These are phyloP conservation scores for Mortierella sp. DNA, from an alignment of 371 early-diverging fungal species.

Conservation along the genomic window DNA sequence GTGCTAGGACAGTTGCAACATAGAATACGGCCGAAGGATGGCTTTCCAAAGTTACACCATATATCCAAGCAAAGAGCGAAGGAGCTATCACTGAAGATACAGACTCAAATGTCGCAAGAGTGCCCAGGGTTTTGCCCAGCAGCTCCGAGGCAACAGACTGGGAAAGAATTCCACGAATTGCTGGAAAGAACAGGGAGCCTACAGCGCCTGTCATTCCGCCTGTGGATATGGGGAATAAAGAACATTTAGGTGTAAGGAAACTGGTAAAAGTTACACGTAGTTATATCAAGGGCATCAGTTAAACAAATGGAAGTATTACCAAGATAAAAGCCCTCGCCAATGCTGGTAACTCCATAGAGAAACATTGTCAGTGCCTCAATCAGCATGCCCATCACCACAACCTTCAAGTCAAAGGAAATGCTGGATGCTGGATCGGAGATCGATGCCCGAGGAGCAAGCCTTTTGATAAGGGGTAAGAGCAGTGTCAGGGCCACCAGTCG, in stretches of 20 bases:
- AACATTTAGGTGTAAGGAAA: too few relatives aligned
- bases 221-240: background rate
- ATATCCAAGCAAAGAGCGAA: slow-evolving; percentile 24
- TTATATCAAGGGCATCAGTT: background rate
- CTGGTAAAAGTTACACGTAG: background rate
- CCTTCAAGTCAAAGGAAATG: slow-evolving; percentile 31
- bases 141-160: slow-evolving; percentile 29
- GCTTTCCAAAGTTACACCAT: slow-evolving; percentile 17
- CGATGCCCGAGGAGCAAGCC: background rate
- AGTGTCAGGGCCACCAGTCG: slow-evolving; percentile 26
- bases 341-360: slow-evolving; percentile 13
- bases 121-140: slow-evolving; percentile 26
- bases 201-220: slow-evolving; percentile 35
- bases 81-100: slow-evolving; percentile 21
- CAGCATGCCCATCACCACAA: slow-evolving; percentile 19
- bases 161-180: slow-evolving; percentile 31
- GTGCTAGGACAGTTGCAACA: background rate
- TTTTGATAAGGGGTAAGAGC: slow-evolving; percentile 22
- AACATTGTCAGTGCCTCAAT: slow-evolving; percentile 28
- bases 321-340: slow-evolving; percentile 39
- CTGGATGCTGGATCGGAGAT: slow-evolving; percentile 7
- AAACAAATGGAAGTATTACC: slow-evolving; percentile 8
- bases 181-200: slow-evolving; percentile 37
- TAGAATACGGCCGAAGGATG: slow-evolving; percentile 27
- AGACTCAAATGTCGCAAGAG: slow-evolving; percentile 43